Evolutionary conservation across 2,329 filamentous ascomycete genomes (phyloP), one percentile per base, ranked within the genome.

Genomic region (Ustilaginoidea virens): DNA sequence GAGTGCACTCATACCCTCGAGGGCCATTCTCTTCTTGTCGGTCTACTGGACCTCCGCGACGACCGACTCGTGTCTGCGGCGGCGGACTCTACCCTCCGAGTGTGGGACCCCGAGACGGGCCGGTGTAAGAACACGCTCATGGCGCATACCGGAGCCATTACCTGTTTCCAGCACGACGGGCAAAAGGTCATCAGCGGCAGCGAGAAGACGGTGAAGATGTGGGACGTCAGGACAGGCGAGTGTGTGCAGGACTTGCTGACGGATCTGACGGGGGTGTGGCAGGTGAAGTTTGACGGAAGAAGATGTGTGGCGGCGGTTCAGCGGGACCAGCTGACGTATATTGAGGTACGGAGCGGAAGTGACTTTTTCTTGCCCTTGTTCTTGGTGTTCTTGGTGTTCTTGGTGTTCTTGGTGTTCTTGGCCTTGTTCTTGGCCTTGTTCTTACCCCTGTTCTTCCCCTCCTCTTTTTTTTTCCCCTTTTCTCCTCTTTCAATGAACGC

Each of bases 191-290:
- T 98, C 33, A 92, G 82, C 23, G 90, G 90, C 31, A 93, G 83
- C 34, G 90, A 98, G 51, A 76, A 87, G 45, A 94, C 83, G 4
- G 63, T 98, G 38, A 98, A 98, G 62, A 92, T 98, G 82, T 98
- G 90, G 90, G 83, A 98, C 46, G 80, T 94, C 28, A 73, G 75
- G 44, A 92, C 78, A 2, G 90, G 90, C 27, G 80, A 94, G 44
- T 94, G 85, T 49, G 74, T 93, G 29, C 80, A 87, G 40, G 87
- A 98, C 52, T 67, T 98, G 23, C 63, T 98, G 45, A 93, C 83
- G 10, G 86, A 94, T 46, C 65, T 98, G 20, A 87, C 78, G 40
- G 86, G 87, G n/a, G 90, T 98, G 6, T 98, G 90, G 90, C 90
- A 98, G 58, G 90, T 98, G 45, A 90, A 90, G 46, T 98, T 98